phyloP scores from a whole-genome alignment of 352 stramenopile genomes.

The Phytopythium aichiense region DNA sequence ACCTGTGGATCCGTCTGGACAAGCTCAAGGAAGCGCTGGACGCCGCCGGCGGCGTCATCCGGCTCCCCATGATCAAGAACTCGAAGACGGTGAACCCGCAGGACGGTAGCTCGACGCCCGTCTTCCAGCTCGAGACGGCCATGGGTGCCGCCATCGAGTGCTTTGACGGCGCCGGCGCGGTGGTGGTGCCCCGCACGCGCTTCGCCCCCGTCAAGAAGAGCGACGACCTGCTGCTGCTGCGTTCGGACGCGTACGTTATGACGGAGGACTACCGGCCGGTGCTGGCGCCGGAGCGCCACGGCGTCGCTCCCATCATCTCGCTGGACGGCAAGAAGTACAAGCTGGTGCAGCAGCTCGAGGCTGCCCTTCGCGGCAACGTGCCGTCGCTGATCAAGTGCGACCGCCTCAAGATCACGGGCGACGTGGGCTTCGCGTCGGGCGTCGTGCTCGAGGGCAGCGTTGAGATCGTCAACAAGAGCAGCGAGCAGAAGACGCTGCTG shows the following conservation, averaged over 20 bases:
- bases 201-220: constrained; percentile 90
- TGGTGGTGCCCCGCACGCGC: constrained; percentile 85
- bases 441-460: constrained; percentile 93
- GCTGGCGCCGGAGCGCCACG: constrained; percentile 93
- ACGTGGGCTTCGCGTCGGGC: constrained; percentile 91
- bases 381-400: constrained; percentile 95
- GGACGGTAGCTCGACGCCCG: constrained; percentile 74
- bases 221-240: constrained; percentile 88
- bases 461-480: constrained; percentile 94
- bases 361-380: constrained; percentile 89
- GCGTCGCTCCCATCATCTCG: constrained; percentile 92
- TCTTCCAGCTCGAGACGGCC: constrained; percentile 86
- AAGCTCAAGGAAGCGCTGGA: constrained; percentile 79
- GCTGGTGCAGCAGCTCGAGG: constrained; percentile 96
- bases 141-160: constrained; percentile 88
- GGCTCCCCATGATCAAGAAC: constrained; percentile 88
- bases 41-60: constrained; percentile 78
- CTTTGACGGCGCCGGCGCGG: constrained; percentile 81
- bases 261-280: constrained; percentile 94
- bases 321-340: constrained; percentile 99
- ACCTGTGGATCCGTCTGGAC: constrained; percentile 86
- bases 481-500: constrained; percentile 95
- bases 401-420: constrained; percentile 94
- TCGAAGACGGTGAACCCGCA: constrained; percentile 87
- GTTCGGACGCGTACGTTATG: constrained; percentile 97